A percentile compares a stretch with the other conserved stretches of the same genome.
Evolutionary conservation across 768 basidiomycete species (phyloP).

Genomic region (Pleurotus ostreatus): DNA sequence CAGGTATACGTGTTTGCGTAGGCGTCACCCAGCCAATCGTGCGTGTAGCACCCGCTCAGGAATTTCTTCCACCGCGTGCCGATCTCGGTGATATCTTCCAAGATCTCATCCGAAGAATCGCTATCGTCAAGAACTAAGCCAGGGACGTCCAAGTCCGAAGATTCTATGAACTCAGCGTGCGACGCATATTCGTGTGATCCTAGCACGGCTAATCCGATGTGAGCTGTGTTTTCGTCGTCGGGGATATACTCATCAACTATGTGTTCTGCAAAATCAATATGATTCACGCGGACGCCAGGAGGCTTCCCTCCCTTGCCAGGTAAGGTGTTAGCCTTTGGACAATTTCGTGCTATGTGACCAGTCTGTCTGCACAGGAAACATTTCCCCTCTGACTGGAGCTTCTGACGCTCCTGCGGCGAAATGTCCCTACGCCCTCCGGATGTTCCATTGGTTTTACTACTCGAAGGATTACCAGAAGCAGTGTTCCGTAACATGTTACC

Average conservation of each 20-base stretch:
- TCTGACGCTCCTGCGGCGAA: slow-evolving; percentile 10
- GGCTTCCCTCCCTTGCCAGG: neutral
- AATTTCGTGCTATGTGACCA: slow-evolving; percentile 25
- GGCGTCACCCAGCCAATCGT: neutral
- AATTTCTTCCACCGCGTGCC: neutral
- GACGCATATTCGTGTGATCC: neutral
- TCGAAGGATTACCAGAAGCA: neutral
- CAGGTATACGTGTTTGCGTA: neutral
- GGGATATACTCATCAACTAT: neutral
- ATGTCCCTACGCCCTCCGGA: neutral
- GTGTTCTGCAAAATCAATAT: neutral
- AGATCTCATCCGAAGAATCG: neutral
- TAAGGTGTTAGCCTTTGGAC: slow-evolving; percentile 18
- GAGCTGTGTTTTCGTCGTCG: neutral
- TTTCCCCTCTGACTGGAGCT: slow-evolving; percentile 15
- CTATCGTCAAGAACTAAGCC: neutral
- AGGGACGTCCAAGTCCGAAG: neutral
- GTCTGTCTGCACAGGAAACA: slow-evolving; percentile 24
- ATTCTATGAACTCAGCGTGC: too few relatives aligned
- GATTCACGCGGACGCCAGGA: neutral
- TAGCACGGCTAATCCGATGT: neutral
- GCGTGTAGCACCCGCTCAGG: neutral
- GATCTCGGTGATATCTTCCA: neutral
- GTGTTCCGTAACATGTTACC: neutral
- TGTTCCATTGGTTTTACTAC: neutral